Conservation (phyloP, 1,284 basidiomycete genomes). For the Leccinum fallax region DNA sequence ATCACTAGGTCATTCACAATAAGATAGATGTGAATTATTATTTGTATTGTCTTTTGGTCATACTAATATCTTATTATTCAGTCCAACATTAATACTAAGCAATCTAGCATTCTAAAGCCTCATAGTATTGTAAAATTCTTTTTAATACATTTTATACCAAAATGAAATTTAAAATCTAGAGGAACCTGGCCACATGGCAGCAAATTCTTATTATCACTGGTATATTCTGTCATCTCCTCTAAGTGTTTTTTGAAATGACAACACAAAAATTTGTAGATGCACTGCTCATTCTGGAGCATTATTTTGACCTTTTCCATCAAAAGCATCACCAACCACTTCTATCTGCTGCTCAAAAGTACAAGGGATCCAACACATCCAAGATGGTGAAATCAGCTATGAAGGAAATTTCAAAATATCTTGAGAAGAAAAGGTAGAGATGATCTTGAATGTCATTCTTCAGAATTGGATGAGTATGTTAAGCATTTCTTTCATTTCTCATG, state of each 20-base stretch:
- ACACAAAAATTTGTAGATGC: neutral
- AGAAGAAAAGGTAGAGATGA: neutral
- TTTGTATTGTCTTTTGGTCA: neutral
- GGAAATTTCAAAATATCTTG: neutral
- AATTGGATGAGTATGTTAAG: neutral
- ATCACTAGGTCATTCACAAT: neutral
- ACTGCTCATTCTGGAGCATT: neutral
- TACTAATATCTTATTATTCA: neutral
- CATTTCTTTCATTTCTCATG: neutral
- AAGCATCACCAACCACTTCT: neutral
- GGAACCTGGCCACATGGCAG: neutral
- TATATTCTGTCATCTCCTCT: neutral
- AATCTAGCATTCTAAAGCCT: neutral
- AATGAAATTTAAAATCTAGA: neutral
- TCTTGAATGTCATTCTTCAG: neutral
- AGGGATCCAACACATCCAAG: neutral
- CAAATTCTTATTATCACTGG: neutral
- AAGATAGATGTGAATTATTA: neutral
- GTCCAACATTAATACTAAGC: neutral
- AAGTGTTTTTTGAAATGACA: neutral
- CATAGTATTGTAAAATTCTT: neutral
- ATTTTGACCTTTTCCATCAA: neutral
- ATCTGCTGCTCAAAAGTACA: neutral
- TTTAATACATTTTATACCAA: neutral
- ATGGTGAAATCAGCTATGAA: neutral